Base-by-base conservation (phyloP, 225 moss, liverwort and hornwort species). In the Pleurozium schreberi region DNA sequence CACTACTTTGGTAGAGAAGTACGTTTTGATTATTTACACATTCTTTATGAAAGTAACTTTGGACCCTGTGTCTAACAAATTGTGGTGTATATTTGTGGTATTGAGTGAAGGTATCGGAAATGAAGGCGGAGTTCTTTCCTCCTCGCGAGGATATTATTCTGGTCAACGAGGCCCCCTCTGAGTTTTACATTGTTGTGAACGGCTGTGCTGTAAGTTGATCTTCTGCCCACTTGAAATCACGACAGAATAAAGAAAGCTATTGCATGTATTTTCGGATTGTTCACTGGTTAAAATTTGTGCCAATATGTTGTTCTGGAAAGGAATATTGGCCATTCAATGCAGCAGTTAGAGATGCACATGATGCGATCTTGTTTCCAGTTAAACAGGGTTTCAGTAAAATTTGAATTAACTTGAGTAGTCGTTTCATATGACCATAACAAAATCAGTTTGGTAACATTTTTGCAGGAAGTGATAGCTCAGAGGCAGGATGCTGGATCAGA, bases 51-150 rank as follows among this genome's bases (percentile, higher is more conserved):
- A 69, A 80, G 49, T 84, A 49, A 45, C 47, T 80, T 77, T 78
- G 31, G 50, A 68, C 68, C 27, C 45, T 80, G 82, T 55, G 55
- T 26, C 84, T 85, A 57, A 82, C 59, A 81, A 81, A 63, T 67
- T 45, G 73, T 80, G 73, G 71, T 28, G 64, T 15, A 52, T 20
- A 5, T 59, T 70, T 84, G n/a, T 75, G 67, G 57, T 77, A 12
- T 75, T 69, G 88, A 38, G 74, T 83, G 87, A 88, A 98, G 98
- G 97, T 99, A 64, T 90, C 96, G 83, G 97, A 96, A 91, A 96
- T 97, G 99, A 96, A 92, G 91, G 96, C 94, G 25, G 97, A 99
- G 70, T 99, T 96, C 81, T 97, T 95, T 88, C 97, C 97, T 83
- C 97, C 97, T 55, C 91, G 92, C 69, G 97, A 97, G 86, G 97